phyloP scores from a whole-genome alignment of 768 basidiomycete genomes.

The Boletus sp. region DNA sequence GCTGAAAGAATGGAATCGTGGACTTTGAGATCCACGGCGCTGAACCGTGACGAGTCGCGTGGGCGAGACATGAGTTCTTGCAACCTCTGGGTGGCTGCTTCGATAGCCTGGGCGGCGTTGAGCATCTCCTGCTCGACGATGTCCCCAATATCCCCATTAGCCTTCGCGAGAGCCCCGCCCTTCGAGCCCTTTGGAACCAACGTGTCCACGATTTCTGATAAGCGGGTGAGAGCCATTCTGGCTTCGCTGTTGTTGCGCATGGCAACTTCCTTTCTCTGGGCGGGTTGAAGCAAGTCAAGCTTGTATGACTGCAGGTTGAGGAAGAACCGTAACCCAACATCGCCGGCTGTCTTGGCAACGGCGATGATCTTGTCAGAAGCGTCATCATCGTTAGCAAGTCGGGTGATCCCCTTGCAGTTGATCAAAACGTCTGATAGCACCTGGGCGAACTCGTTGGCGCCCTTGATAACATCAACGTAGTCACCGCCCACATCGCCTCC shows the following conservation, averaged over 20 bases:
- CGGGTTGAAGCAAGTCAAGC: constrained; percentile 72
- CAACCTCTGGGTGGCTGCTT: constrained; percentile 84
- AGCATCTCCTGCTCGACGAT: constrained; percentile 97
- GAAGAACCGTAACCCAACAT: constrained; percentile 89
- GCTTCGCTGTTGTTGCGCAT: constrained; percentile 87
- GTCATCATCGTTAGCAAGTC: constrained; percentile 87
- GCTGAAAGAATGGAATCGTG: constrained; percentile 96
- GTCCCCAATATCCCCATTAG: constrained; percentile 93
- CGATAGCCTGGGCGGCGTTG: constrained; percentile 90
- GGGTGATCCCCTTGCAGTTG: constrained; percentile 95
- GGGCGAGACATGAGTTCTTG: constrained; percentile 92
- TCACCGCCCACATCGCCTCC: constrained; percentile 87
- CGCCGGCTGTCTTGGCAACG: constrained; percentile 83
- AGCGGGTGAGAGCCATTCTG: constrained; percentile 75
- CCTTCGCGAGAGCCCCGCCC: constrained; percentile 62
- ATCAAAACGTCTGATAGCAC: constrained; percentile 86
- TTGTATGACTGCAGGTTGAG: constrained; percentile 96
- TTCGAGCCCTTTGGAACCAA: constrained; percentile 84
- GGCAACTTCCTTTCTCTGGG: constrained; percentile 80
- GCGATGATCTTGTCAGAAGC: constrained; percentile 86
- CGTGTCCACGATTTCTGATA: constrained; percentile 84
- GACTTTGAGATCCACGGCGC: constrained; percentile 90
- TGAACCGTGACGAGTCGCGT: constrained; percentile 82
- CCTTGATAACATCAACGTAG: constrained; percentile 97
- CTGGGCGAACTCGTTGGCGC: constrained; percentile 95